Evolutionary conservation across 306 rosid species (phyloP).

Genomic region (Lablab purpureus): DNA sequence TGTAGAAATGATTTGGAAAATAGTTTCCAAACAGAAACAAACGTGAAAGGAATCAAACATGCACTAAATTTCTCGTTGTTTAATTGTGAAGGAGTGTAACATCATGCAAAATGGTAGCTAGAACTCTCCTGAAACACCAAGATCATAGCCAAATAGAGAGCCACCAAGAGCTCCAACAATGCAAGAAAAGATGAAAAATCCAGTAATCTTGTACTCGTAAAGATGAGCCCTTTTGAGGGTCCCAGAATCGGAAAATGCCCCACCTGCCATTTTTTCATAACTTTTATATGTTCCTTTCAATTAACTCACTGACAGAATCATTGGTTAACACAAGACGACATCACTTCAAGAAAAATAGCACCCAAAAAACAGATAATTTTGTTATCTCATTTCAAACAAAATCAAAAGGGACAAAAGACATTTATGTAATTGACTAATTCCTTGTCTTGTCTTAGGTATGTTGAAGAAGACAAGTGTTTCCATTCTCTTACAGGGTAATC

Average conservation of each 20-base stretch:
- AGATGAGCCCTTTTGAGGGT: conserved; percentile 69
- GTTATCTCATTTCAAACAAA: background rate
- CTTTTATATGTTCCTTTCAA: background rate
- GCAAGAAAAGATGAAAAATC: conserved; percentile 69
- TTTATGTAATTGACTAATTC: conserved; percentile 29
- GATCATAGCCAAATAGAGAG: conserved; percentile 86
- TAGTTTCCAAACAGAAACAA: background rate
- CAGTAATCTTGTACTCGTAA: conserved; percentile 68
- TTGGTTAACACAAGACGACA: conserved; percentile 1
- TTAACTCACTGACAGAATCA: background rate
- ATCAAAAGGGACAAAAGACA: background rate
- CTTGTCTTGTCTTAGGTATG: conserved; percentile 30
- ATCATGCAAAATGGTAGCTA: background rate
- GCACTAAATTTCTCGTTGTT: background rate
- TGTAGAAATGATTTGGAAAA: no score
- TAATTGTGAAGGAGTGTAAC: background rate
- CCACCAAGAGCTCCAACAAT: conserved; percentile 90
- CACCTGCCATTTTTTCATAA: conserved; percentile 68
- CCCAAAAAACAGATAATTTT: background rate
- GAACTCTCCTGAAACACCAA: conserved; percentile 86
- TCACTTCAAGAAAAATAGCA: background rate
- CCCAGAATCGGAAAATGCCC: conserved; percentile 54
- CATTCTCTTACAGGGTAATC: background rate
- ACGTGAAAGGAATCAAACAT: background rate
- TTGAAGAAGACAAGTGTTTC: background rate